Percentiles rank a stretch among this genome's conserved stretches.
phyloP scores from a whole-genome alignment of 192 early-diverging fungal species.

The Nowakowskiella sp. region DNA sequence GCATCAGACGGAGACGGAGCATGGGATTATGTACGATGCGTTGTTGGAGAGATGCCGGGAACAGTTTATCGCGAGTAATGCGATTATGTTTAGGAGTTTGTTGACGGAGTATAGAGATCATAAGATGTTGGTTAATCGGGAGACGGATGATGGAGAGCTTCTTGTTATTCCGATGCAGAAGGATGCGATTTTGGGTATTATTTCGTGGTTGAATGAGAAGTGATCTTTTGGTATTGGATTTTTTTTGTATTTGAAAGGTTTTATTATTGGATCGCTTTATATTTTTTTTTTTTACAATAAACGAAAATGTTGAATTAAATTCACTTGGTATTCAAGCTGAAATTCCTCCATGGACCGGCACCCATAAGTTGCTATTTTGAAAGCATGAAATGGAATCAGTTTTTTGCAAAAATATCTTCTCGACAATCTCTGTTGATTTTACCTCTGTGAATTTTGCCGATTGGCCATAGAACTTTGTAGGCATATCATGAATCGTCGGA shows the following conservation, averaged over 20 bases:
- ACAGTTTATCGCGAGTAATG: constrained; percentile 73
- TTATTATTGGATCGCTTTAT: too few species aligned
- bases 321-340: neutral
- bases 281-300: too few species aligned
- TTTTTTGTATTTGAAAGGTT: too few species aligned
- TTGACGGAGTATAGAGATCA: constrained; percentile 92
- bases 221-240: too few species aligned
- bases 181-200: too few species aligned
- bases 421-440: neutral
- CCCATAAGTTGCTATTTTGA: neutral
- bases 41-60: constrained; percentile 71
- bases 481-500: constrained; percentile 49
- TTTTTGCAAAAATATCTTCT: too few species aligned
- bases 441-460: constrained; percentile 38
- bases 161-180: too few species aligned
- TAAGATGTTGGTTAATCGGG: too few species aligned
- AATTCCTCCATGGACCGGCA: neutral
- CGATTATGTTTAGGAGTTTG: constrained; percentile 80
- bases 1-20: constrained; percentile 61
- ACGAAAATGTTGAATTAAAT: too few species aligned
- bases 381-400: too few species aligned
- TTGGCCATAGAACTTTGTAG: constrained; percentile 36
- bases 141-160: too few species aligned
- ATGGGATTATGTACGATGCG: constrained; percentile 56
- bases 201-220: too few species aligned